Evolutionary conservation across 805 yeast genomes (phyloP), one percentile per base, ranked within the genome.

Genomic region (Wickerhamomyces chaumierensis): DNA sequence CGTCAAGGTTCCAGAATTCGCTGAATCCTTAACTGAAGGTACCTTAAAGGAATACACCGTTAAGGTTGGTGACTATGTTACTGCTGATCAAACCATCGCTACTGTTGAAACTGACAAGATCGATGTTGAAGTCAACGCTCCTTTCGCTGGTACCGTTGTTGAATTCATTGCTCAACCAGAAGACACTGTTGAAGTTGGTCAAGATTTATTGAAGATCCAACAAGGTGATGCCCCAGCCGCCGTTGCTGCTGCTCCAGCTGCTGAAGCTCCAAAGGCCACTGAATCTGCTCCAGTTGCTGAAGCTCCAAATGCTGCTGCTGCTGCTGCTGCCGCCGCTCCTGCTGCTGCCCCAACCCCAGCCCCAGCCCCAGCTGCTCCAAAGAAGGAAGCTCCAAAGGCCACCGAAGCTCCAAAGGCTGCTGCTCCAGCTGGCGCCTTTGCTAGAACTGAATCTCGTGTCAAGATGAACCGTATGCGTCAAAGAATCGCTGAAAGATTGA

Each of bases 401-500:
- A 52, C 53, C 44, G 53, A 58, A 37, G 46, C 59, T 23, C 31
- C 37, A 41, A 38, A 65, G 34, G 32, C 68, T 18, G 49, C 64
- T 33, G 66, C 70, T 32, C 54, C 71, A 25, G 54, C 63, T 34
- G 68, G 70, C 34, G 52, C 72, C 28, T 85, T 84, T 57, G 72
- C 92, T 42, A 83, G 98, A 70, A 64, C 68, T 45, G 97, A 92
- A 68, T 82, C 79, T 59, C 77, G 87, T 61, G 94, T 92, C 48
- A 90, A 90, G 73, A 90, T 90, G 97, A 92, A 88, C 79, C 84
- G 98, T 72, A 92, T 90, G 97, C 82, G 98, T 69, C 66, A 85
- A 68, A 85, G 98, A 74, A 92, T 92, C 51, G 95, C 98, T 44
- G 97, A 90, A 72, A 85, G 98, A 69, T 81, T 90, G 60, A 90